phyloP scores from a whole-genome alignment of 2,329 filamentous ascomycete species.

The Juglanconis oblonga region DNA sequence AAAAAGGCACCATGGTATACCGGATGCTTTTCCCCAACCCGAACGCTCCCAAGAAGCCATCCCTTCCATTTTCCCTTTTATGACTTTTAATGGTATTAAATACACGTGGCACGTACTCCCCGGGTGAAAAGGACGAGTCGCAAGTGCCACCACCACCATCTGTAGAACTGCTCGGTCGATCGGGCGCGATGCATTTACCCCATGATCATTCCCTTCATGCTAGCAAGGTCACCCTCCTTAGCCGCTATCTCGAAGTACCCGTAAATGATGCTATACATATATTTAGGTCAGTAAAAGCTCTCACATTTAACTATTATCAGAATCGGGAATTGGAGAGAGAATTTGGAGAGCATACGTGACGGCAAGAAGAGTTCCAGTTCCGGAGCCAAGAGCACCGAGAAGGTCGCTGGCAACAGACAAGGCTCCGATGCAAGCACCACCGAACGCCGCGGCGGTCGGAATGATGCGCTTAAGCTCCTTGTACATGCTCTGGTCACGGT shows the following conservation, averaged over 20 bases:
- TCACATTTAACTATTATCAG: neutral
- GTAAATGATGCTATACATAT: constrained; percentile 78
- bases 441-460: constrained; percentile 94
- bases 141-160: neutral
- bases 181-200: constrained; percentile 42
- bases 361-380: constrained; percentile 95
- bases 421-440: constrained; percentile 97
- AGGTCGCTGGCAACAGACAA: constrained; percentile 95
- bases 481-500: constrained; percentile 99
- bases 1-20: constrained; percentile 2
- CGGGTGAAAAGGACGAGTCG: neutral
- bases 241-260: constrained; percentile 99
- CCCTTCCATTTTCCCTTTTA: constrained; percentile 2
- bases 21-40: constrained; percentile 18
- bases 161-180: neutral
- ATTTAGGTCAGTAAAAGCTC: constrained; percentile 33
- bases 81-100: constrained; percentile 8
- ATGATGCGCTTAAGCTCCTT: constrained; percentile 99
- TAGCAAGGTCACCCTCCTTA: constrained; percentile 92
- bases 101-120: constrained; percentile 13
- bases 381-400: constrained; percentile 90
- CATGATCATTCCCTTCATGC: constrained; percentile 74
- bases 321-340: neutral
- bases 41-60: constrained; percentile 6
- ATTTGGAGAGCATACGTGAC: constrained; percentile 74